These are phyloP conservation scores for Parietichytrium sp. DNA, from an alignment of 108 stramenopile species.

Conservation along the genomic window DNA sequence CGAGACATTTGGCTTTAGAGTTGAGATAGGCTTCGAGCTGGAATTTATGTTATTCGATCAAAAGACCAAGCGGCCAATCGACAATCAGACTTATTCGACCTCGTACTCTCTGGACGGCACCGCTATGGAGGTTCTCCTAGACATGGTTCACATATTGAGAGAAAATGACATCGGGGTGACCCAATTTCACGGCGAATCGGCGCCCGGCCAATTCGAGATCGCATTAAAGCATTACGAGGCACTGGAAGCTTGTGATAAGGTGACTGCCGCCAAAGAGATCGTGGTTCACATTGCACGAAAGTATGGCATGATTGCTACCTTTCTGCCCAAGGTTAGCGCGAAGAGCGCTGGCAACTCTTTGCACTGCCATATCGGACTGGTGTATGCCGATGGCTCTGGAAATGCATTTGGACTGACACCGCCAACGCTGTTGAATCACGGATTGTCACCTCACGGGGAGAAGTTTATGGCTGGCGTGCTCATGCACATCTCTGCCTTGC, in stretches of 20 bases:
- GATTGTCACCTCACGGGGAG: neutral
- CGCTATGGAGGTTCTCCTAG: neutral
- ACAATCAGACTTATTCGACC: neutral
- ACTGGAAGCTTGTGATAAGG: neutral
- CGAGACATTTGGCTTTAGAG: too few relatives aligned
- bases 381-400: neutral
- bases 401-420: neutral
- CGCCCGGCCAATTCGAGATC: conserved; percentile 25
- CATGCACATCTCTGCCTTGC: neutral
- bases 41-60: neutral
- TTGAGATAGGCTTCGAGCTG: conserved; percentile 21
- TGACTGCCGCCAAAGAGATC: conserved; percentile 8
- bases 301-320: neutral
- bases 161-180: neutral
- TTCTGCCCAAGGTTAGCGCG: neutral
- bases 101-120: neutral
- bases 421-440: neutral
- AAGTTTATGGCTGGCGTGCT: neutral
- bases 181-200: conserved; percentile 8
- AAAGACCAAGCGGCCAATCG: neutral
- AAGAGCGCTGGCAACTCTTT: neutral
- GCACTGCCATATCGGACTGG: conserved; percentile 25
- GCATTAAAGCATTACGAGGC: neutral
- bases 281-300: neutral
- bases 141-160: neutral